Percentiles rank a stretch among this genome's conserved stretches.
Conservation (phyloP, 176 grass and related monocot genomes). For the Eleusine indica region DNA sequence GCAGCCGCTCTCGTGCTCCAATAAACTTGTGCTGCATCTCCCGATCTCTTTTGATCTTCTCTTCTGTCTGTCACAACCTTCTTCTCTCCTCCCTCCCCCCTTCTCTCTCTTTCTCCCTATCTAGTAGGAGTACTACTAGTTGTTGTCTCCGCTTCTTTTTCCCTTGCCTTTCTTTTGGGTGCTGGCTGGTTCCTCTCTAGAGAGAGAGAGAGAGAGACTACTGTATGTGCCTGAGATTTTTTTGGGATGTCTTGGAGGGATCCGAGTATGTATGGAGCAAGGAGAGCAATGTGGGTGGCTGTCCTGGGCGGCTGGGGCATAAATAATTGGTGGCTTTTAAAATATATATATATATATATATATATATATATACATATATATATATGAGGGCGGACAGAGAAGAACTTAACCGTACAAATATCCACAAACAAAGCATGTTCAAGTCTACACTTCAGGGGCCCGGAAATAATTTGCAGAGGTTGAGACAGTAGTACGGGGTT, state of each 20-base stretch:
- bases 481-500: not conserved
- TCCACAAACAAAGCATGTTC: not conserved
- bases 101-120: not conserved
- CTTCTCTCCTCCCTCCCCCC: not conserved
- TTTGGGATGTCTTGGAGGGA: constrained; percentile 25
- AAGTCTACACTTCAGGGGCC: constrained; percentile 18
- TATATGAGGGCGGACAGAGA: not conserved
- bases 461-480: constrained; percentile 18
- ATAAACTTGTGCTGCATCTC: constrained; percentile 44
- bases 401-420: not conserved
- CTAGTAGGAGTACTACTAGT: not conserved
- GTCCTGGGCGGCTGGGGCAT: constrained; percentile 53
- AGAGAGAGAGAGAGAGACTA: not conserved
- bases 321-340: constrained; percentile 58
- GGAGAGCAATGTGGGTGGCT: constrained; percentile 62
- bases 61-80: constrained; percentile 43
- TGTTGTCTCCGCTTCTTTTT: constrained; percentile 36
- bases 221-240: constrained; percentile 51
- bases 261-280: constrained; percentile 19
- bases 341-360: not conserved
- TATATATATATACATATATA: too few relatives aligned
- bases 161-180: constrained; percentile 9
- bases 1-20: constrained; percentile 38
- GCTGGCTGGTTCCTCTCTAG: not conserved
- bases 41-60: constrained; percentile 55